Evolutionary conservation across 2,329 filamentous ascomycete genomes (phyloP).

Genomic region (Saccharata proteae): DNA sequence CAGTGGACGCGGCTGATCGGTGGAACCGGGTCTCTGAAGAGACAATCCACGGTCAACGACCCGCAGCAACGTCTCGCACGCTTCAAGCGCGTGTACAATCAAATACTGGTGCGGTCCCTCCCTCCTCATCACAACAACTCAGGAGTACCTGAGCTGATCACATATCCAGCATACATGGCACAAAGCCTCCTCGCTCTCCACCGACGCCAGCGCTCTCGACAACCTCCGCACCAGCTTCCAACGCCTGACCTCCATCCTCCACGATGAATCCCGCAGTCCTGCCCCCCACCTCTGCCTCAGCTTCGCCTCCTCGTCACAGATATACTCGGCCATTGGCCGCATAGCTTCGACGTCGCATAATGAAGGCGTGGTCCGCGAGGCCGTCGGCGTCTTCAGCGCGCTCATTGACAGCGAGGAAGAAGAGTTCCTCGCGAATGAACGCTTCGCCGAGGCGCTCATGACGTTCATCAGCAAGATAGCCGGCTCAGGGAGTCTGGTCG

Average conservation of each 20-base stretch:
- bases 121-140: too few relatives aligned
- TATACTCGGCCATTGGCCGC: slow-evolving; percentile 81
- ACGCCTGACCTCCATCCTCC: slow-evolving; percentile 55
- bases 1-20: slow-evolving; percentile 52
- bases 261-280: slow-evolving; percentile 78
- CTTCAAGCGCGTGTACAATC: slow-evolving; percentile 50
- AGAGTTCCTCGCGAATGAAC: slow-evolving; percentile 75
- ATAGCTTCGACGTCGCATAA: slow-evolving; percentile 78
- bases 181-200: slow-evolving; percentile 37
- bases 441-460: slow-evolving; percentile 78
- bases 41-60: slow-evolving; percentile 38
- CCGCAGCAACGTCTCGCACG: slow-evolving; percentile 48
- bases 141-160: not conserved
- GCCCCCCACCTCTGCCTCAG: slow-evolving; percentile 84
- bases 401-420: slow-evolving; percentile 95
- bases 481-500: slow-evolving; percentile 57
- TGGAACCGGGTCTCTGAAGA: slow-evolving; percentile 39
- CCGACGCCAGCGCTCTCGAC: slow-evolving; percentile 38
- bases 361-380: slow-evolving; percentile 73
- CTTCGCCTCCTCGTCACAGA: slow-evolving; percentile 74
- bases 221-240: slow-evolving; percentile 42
- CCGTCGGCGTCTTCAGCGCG: slow-evolving; percentile 76
- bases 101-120: slow-evolving; percentile 35
- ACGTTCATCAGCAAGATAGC: slow-evolving; percentile 72
- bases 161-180: slow-evolving; percentile 46